phyloP scores from a whole-genome alignment of 75 land plant genomes.

The Pseudotsuga menziesii region DNA sequence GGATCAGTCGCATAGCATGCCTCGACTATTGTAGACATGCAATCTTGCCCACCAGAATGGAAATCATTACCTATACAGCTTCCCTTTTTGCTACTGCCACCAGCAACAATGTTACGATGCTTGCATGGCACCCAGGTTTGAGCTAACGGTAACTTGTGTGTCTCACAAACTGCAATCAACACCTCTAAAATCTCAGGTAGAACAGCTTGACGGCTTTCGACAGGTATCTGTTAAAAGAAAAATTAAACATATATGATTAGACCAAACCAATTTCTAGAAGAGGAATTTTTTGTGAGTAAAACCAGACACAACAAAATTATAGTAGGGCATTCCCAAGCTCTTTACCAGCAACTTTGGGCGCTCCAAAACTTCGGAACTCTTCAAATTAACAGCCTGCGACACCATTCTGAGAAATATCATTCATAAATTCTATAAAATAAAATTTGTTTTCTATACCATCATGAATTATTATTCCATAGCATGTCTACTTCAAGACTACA shows the following conservation, averaged over 20 bases:
- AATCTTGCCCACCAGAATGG: constrained; percentile 11
- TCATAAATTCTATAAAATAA: background rate
- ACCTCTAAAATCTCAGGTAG: constrained; percentile 59
- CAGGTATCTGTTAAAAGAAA: constrained; percentile 21
- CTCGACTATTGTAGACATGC: constrained; percentile 61
- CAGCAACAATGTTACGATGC: constrained; percentile 13
- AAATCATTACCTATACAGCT: constrained; percentile 39
- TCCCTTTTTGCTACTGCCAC: constrained; percentile 34
- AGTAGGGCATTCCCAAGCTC: background rate
- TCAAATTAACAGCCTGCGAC: constrained; percentile 61
- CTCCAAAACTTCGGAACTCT: constrained; percentile 28
- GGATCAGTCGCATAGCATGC: constrained; percentile 64
- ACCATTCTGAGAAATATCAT: background rate
- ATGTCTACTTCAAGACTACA: too few species aligned
- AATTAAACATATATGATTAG: background rate
- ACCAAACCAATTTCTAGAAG: background rate
- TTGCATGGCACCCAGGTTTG: constrained; percentile 74
- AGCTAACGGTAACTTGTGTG: constrained; percentile 67
- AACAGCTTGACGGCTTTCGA: constrained; percentile 31
- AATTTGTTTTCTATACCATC: too few species aligned
- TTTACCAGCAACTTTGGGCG: constrained; percentile 30
- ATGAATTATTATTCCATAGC: too few species aligned
- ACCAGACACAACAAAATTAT: background rate
- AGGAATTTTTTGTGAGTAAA: background rate
- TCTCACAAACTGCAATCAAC: constrained; percentile 42